These are phyloP conservation scores for Lignosus rhinocerotis DNA, from an alignment of 1,284 basidiomycete species.

Conservation along the genomic window DNA sequence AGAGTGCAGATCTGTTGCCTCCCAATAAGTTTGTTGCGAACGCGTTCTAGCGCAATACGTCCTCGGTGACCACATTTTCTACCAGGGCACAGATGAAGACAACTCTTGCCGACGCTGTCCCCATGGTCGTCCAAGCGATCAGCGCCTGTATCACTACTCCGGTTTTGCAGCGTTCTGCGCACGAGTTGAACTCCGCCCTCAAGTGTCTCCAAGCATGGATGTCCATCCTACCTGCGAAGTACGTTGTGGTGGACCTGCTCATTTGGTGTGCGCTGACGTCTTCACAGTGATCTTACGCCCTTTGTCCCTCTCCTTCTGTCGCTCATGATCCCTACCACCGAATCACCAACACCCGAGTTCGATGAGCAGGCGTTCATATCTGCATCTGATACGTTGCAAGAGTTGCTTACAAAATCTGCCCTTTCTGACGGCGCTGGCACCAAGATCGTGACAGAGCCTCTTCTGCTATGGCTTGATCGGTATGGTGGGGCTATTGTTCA, in stretches of 20 bases:
- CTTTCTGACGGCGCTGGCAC: conserved; percentile 72
- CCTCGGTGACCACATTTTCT: background rate
- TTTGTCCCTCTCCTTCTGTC: conserved; percentile 63
- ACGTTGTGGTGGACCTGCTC: conserved; percentile 25
- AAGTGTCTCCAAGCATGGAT: conserved; percentile 85
- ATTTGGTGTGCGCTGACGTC: background rate
- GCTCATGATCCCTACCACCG: conserved; percentile 52
- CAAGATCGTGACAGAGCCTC: conserved; percentile 76
- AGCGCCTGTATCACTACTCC: conserved; percentile 46
- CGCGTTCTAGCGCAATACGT: background rate
- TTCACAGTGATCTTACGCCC: conserved; percentile 56
- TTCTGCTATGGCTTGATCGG: conserved; percentile 71
- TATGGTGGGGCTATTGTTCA: conserved; percentile 59
- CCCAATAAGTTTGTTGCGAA: conserved; percentile 61
- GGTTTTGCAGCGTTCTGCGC: conserved; percentile 32
- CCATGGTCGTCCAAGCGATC: conserved; percentile 71
- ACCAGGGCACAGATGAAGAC: conserved; percentile 62
- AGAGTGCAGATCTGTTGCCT: conserved; percentile 73
- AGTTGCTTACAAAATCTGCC: conserved; percentile 74
- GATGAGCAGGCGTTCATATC: conserved; percentile 59
- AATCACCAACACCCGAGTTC: conserved; percentile 32
- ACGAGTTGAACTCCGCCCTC: conserved; percentile 68
- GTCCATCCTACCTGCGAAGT: conserved; percentile 67
- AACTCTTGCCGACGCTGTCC: conserved; percentile 61
- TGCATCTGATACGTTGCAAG: conserved; percentile 73